Percentiles rank a stretch among this genome's conserved stretches.
Conservation (phyloP, 2,329 filamentous ascomycete species). For the Gnomoniopsis sp. region DNA sequence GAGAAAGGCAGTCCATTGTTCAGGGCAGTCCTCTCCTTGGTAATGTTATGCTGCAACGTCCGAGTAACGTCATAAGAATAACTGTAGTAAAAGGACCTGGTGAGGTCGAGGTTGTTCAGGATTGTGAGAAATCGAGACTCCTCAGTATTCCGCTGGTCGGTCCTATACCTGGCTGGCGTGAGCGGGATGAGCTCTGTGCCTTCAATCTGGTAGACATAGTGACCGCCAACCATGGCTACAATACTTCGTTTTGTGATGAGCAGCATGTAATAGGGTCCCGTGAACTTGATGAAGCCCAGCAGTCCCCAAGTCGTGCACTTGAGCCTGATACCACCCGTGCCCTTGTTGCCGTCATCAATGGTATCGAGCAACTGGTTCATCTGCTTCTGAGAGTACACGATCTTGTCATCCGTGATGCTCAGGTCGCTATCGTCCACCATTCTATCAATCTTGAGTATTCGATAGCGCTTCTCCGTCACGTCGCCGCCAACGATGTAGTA, state of each 20-base stretch:
- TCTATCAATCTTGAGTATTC: conserved; percentile 91
- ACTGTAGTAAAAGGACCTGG: conserved; percentile 94
- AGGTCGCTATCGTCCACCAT: conserved; percentile 77
- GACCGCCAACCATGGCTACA: conserved; percentile 91
- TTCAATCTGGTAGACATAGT: conserved; percentile 94
- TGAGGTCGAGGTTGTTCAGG: conserved; percentile 85
- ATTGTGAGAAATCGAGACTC: conserved; percentile 87
- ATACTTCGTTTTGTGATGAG: conserved; percentile 94
- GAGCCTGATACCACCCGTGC: conserved; percentile 82
- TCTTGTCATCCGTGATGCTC: conserved; percentile 88
- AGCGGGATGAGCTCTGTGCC: conserved; percentile 88
- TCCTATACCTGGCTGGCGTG: conserved; percentile 70
- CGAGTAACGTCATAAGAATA: conserved; percentile 96
- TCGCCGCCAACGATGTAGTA: conserved; percentile 96
- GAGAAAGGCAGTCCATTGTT: conserved; percentile 59
- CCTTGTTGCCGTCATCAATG: conserved; percentile 92
- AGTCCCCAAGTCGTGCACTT: conserved; percentile 91
- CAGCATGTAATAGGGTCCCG: conserved; percentile 94
- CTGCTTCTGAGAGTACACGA: conserved; percentile 86
- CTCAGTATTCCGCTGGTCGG: conserved; percentile 78
- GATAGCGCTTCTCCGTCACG: conserved; percentile 81
- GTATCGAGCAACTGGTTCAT: conserved; percentile 91
- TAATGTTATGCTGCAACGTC: conserved; percentile 89
- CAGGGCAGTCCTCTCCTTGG: conserved; percentile 70
- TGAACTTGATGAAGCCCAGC: conserved; percentile 93